Evolutionary conservation across 176 grass and related monocot species (phyloP), one percentile per base, ranked within the genome.

Genomic region (Lolium rigidum): DNA sequence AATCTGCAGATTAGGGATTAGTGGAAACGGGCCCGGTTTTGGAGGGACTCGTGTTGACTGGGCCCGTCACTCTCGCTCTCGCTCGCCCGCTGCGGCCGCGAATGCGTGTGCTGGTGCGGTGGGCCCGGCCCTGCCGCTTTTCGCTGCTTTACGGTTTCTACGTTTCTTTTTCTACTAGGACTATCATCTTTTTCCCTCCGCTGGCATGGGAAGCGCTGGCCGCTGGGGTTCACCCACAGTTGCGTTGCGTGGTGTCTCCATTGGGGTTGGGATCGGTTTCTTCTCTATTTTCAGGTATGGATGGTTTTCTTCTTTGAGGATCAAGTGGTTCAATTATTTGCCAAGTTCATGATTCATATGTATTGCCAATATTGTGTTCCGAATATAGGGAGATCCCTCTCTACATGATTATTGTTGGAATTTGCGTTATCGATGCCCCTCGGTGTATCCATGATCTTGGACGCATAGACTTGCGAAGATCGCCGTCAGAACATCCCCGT

Each of bases 11-110:
- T 35, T 35, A 35, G 31, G 31, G 31, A 35, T 35, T 35, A 35
- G 31, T 81, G 68, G 77, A 76, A 69, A 58, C 35, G 78, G 14
- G 49, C 4, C 71, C 31, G 81, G 63, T 43, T 88, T 59, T 54
- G 75, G 74, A 4, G 68, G 65, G 25, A 25, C 22, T 47, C 12
- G 22, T 75, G 44, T 86, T 86, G 88, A 86, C 88, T 17, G 64
- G 7, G 66, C 31, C 31, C 26, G 26, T n/a, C n/a, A n/a, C n/a
- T 51, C 21, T 65, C 22, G 10, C 26, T 9, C 44, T 47, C 44
- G 51, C 51, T 1, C 51, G 51, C 11, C 9, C 62, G 62, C 12
- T 17, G 31, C 43, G 70, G 11, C 18, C 46, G 76, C 31, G 38
- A 38, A 58, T 49, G 13, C 46, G 67, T 20, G 83, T 46, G 71